Evolutionary conservation across 768 basidiomycete species (phyloP), one percentile per base, ranked within the genome.

Genomic region (Boletus subparvulus): DNA sequence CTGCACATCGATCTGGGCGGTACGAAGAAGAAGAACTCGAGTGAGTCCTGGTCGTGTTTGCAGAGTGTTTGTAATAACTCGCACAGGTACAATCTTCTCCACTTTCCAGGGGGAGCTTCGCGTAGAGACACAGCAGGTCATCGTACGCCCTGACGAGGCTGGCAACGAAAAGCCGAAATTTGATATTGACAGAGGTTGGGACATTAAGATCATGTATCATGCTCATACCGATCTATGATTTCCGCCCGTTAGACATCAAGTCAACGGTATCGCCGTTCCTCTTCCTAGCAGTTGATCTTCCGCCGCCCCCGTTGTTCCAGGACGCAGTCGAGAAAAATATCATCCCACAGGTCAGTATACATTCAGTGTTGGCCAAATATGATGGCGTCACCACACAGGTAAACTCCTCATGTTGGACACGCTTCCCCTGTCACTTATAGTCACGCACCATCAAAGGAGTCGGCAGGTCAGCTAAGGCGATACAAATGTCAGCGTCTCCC

Each of bases 301-400:
- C 97, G 17, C 91, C 97, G 1, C 94, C 94, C n/a, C 97, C 96
- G 16, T 76, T 99, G 39, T 99, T 98, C 74, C 96, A 98, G 74
- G 95, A 98, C 69, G 76, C 90, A 5, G 83, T 96, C 45, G 94
- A 97, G 77, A 97, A 97, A 77, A 98, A 98, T 71, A 98, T 99
- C 70, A 97, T 98, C 61, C 97, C 97, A 33, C 97, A 99, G 80
- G 92, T 97, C 58, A 89, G 88, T 45, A 86, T 99, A 55, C 85
- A 94, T 56, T 86, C 87, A 12, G 87, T 98, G 30, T 80, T 98
- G 24, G 82, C 89, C 19, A 99, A 99, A 74, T 99, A 94, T 73
- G 93, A 98, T 72, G 97, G 97, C 14, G 78, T 76, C 62, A 91
- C 89, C 4, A 90, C 94, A 16, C 93, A 95, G 79, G 93, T 89